phyloP scores from a whole-genome alignment of 805 yeast species.

The Brettanomyces nanus region DNA sequence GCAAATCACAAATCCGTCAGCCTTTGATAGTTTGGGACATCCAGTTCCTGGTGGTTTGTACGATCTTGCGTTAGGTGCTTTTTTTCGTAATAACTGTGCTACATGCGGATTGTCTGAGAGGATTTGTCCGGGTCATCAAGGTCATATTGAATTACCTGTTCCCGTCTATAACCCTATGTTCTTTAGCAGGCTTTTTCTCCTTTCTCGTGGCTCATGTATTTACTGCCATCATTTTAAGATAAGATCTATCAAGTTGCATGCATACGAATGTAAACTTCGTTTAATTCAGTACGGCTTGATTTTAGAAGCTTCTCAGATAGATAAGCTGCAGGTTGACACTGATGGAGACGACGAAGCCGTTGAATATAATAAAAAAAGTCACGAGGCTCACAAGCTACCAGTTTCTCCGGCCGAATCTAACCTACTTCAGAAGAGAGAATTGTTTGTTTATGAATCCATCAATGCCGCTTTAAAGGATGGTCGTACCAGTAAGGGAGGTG shows the following conservation, averaged over 20 bases:
- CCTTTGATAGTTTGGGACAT: constrained; percentile 93
- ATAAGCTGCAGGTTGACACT: constrained; percentile 37
- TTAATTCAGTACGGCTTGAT: constrained; percentile 85
- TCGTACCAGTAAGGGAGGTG: constrained; percentile 56
- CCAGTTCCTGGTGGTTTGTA: constrained; percentile 91
- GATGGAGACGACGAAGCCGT: constrained; percentile 31
- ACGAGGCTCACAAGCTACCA: constrained; percentile 13
- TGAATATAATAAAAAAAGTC: constrained; percentile 33
- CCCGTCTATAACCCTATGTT: constrained; percentile 94
- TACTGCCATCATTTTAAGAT: constrained; percentile 85
- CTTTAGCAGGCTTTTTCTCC: constrained; percentile 82
- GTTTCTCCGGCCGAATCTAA: constrained; percentile 25
- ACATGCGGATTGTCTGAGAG: constrained; percentile 95
- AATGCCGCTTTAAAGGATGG: constrained; percentile 71
- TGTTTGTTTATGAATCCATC: constrained; percentile 64
- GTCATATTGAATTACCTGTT: constrained; percentile 93
- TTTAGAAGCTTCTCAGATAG: constrained; percentile 68
- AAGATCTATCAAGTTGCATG: constrained; percentile 60
- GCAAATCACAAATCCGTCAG: constrained; percentile 91
- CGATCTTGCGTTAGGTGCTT: constrained; percentile 94
- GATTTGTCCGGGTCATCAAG: constrained; percentile 96
- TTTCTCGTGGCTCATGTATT: constrained; percentile 77
- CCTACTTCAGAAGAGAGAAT: constrained; percentile 52
- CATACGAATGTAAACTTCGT: constrained; percentile 66
- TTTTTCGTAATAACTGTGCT: constrained; percentile 76